These are phyloP conservation scores for Aspergillus proliferans DNA, from an alignment of 2,329 filamentous ascomycete species.

Conservation along the genomic window DNA sequence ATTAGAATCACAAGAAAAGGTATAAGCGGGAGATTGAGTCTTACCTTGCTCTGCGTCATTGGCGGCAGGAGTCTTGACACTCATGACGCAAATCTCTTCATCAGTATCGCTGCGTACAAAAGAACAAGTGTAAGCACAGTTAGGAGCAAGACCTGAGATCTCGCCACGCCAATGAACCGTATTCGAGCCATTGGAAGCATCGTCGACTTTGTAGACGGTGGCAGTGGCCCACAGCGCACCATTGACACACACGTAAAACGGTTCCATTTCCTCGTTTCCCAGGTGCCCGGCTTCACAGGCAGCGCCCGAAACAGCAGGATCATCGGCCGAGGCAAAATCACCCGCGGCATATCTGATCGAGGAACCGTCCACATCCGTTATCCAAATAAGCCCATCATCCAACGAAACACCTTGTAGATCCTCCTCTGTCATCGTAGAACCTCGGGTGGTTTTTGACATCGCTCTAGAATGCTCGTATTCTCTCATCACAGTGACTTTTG, in stretches of 20 bases:
- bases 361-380: conserved; percentile 42
- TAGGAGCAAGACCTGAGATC: conserved; percentile 58
- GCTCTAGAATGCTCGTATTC: conserved; percentile 72
- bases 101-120: conserved; percentile 53
- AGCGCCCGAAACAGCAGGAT: conserved; percentile 23
- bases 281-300: conserved; percentile 21
- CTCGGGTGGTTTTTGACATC: conserved; percentile 32
- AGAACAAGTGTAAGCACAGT: conserved; percentile 59
- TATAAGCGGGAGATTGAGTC: conserved; percentile 8
- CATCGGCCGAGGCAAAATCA: conserved; percentile 31
- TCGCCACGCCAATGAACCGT: conserved; percentile 53
- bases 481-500: conserved; percentile 93
- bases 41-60: conserved; percentile 54
- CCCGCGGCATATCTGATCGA: conserved; percentile 43
- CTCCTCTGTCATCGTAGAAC: conserved; percentile 36
- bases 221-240: conserved; percentile 60
- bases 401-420: conserved; percentile 37
- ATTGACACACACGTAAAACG: conserved; percentile 61
- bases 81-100: conserved; percentile 53
- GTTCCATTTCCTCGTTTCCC: conserved; percentile 41
- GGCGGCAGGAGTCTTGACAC: conserved; percentile 56
- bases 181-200: conserved; percentile 40
- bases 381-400: conserved; percentile 42
- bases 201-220: conserved; percentile 44
- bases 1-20: conserved; percentile 1